Evolutionary conservation across 352 stramenopile genomes (phyloP).

Genomic region (Globisporangium yorkense): DNA sequence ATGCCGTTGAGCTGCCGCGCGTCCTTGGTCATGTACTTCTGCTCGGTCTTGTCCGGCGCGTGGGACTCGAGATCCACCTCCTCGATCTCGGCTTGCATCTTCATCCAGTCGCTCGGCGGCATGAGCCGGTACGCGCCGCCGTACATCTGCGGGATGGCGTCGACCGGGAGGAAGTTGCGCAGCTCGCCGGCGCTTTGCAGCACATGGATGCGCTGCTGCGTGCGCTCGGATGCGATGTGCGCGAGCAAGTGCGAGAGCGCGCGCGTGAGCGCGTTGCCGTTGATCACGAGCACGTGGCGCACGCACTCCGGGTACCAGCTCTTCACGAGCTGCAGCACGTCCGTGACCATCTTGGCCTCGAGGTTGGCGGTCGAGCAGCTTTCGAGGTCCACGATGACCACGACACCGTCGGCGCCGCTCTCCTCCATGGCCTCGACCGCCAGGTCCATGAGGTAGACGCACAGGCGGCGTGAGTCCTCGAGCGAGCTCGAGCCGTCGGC

Average conservation of each 20-base stretch:
- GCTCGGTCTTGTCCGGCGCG: conserved; percentile 25
- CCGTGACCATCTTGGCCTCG: conserved; percentile 59
- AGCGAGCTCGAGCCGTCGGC: conserved; percentile 59
- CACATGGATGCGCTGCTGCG: conserved; percentile 46
- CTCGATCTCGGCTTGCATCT: conserved; percentile 67
- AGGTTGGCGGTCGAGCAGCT: conserved; percentile 38
- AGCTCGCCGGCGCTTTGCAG: conserved; percentile 40
- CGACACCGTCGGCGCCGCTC: conserved; percentile 45
- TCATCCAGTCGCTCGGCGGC: conserved; percentile 50
- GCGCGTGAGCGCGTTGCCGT: conserved; percentile 46
- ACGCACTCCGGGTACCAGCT: conserved; percentile 62
- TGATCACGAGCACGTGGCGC: conserved; percentile 54
- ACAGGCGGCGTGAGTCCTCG: conserved; percentile 57
- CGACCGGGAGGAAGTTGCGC: conserved; percentile 32
- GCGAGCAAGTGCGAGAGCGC: conserved; percentile 47
- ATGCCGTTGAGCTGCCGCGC: conserved; percentile 64
- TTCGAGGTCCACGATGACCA: conserved; percentile 67
- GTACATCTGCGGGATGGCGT: conserved; percentile 53
- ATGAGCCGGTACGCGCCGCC: conserved; percentile 51
- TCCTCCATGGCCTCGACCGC: conserved; percentile 72
- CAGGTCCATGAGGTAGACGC: conserved; percentile 74
- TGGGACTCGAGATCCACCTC: conserved; percentile 48
- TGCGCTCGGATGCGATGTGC: conserved; percentile 40
- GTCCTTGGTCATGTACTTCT: conserved; percentile 51
- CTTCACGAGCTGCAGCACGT: conserved; percentile 54